Percentiles rank a stretch among this genome's conserved stretches.
Conservation (phyloP, 441 rosid genomes). For the Syzygium syzygioides region DNA sequence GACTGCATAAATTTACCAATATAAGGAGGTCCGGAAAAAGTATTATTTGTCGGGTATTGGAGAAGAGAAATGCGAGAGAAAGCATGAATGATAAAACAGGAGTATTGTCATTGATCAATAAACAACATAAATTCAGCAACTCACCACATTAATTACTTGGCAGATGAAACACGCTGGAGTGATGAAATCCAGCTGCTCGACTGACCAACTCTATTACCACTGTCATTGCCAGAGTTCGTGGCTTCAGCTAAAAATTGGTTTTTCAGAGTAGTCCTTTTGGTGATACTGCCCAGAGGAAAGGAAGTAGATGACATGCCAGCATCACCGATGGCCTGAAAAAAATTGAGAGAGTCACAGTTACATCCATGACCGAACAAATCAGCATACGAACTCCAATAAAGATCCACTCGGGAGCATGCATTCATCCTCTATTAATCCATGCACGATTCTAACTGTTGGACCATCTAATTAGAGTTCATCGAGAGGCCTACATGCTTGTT, state of each 20-base stretch:
- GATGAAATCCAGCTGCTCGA: constrained; percentile 73
- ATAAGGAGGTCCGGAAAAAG: neutral
- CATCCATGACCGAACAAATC: neutral
- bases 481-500: constrained; percentile 65
- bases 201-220: constrained; percentile 38
- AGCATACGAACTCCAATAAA: neutral
- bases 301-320: constrained; percentile 56
- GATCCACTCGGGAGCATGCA: neutral
- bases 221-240: constrained; percentile 40
- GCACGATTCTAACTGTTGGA: neutral
- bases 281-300: constrained; percentile 48
- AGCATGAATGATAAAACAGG: constrained; percentile 4
- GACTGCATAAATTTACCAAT: constrained; percentile 8
- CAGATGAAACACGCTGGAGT: constrained; percentile 59
- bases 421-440: neutral
- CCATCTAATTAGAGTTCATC: neutral
- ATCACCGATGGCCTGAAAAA: constrained; percentile 34
- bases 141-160: constrained; percentile 55
- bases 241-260: constrained; percentile 35
- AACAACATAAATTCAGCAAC: neutral
- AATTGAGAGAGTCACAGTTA: neutral
- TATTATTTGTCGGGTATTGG: neutral
- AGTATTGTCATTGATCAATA: no score
- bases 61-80: neutral
- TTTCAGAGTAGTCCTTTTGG: constrained; percentile 48